phyloP scores from a whole-genome alignment of 2,329 filamentous ascomycete species.

The Tolypocladium guangdongense region DNA sequence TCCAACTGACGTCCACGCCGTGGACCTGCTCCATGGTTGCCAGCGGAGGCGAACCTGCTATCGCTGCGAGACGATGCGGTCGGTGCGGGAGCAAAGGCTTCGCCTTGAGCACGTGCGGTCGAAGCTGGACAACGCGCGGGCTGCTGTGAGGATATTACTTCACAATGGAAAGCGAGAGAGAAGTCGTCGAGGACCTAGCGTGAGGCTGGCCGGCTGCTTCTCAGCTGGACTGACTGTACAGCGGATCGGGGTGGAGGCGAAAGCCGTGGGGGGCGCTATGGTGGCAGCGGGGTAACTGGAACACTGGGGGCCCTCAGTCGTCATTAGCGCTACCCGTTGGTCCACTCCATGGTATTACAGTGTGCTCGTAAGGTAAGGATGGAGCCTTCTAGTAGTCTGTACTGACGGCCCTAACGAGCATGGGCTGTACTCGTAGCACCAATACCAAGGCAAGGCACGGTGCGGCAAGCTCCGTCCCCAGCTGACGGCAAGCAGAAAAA shows the following conservation, averaged over 20 bases:
- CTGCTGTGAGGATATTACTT: neutral
- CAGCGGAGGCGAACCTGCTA: neutral
- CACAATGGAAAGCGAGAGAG: neutral
- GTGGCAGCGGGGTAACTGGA: neutral
- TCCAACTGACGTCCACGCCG: slow-evolving; percentile 82
- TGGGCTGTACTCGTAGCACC: neutral
- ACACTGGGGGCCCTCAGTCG: neutral
- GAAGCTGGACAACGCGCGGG: neutral
- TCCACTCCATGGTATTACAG: no score
- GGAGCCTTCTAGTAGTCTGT: neutral
- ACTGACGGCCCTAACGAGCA: neutral
- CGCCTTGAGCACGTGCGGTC: neutral
- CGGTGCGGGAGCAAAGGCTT: neutral
- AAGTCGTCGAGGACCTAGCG: neutral
- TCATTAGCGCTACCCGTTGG: neutral
- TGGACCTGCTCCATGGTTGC: slow-evolving; percentile 66
- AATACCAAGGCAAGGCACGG: neutral
- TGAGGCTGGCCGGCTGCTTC: neutral
- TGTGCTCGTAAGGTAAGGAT: no score
- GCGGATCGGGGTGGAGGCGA: neutral
- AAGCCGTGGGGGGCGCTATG: neutral
- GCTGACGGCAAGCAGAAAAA: neutral
- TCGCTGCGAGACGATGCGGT: neutral
- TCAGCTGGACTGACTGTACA: neutral
- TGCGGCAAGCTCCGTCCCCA: neutral